Conservation (phyloP, 208 protist genomes). For the Leishmania martiniquensis region DNA sequence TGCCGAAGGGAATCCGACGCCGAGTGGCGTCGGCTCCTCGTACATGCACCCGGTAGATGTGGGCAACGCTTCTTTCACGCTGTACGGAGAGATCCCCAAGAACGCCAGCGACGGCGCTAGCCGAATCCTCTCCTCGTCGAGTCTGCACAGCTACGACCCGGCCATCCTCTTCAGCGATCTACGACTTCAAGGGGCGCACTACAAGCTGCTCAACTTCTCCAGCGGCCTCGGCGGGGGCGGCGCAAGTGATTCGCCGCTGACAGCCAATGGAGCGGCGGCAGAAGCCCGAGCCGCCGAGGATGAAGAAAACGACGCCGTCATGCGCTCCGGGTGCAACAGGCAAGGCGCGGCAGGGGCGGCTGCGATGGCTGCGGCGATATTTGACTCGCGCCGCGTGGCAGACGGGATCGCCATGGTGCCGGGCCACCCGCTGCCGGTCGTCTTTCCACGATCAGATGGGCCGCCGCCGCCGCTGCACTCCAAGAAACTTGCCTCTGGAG, state of each 20-base stretch:
- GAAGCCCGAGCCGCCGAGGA: slow-evolving; percentile 34
- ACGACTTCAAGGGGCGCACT: slow-evolving; percentile 38
- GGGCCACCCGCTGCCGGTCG: slow-evolving; percentile 59
- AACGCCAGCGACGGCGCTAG: slow-evolving; percentile 39
- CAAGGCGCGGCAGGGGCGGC: slow-evolving; percentile 63
- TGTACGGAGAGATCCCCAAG: slow-evolving; percentile 57
- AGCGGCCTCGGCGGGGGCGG: slow-evolving; percentile 1
- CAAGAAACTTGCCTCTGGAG: slow-evolving; percentile 49
- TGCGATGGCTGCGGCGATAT: slow-evolving; percentile 63
- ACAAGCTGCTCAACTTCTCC: not conserved
- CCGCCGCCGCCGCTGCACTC: slow-evolving; percentile 46
- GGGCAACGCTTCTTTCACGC: slow-evolving; percentile 31
- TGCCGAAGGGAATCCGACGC: slow-evolving; percentile 5
- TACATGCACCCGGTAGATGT: slow-evolving; percentile 58
- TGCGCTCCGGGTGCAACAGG: slow-evolving; percentile 60
- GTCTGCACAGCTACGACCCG: slow-evolving; percentile 59
- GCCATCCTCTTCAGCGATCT: slow-evolving; percentile 52
- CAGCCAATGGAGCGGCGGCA: slow-evolving; percentile 15
- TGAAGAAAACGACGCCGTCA: slow-evolving; percentile 58
- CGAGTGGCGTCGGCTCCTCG: slow-evolving; percentile 2
- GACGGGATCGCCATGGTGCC: slow-evolving; percentile 66
- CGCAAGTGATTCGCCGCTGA: slow-evolving; percentile 19
- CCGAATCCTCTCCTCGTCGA: slow-evolving; percentile 57
- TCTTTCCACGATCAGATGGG: slow-evolving; percentile 56
- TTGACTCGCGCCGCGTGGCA: slow-evolving; percentile 49